phyloP scores from a whole-genome alignment of 164 flowering plant genomes.

The Stephania cephalantha region DNA sequence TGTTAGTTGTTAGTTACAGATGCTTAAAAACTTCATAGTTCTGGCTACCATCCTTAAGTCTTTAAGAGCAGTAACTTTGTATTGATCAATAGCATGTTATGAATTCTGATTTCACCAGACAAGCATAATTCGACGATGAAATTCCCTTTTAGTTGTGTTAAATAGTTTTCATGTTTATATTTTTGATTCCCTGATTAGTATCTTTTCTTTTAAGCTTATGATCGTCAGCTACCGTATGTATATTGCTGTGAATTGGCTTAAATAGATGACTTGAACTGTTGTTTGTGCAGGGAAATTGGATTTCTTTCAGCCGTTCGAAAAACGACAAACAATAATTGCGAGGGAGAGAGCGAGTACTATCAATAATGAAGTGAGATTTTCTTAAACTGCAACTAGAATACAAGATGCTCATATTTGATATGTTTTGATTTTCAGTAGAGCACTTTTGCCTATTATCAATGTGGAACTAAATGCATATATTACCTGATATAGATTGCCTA shows the following conservation, averaged over 20 bases:
- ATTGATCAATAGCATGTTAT: neutral
- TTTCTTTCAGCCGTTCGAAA: neutral
- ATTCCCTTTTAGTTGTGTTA: neutral
- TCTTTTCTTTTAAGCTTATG: neutral
- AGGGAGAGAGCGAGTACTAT: neutral
- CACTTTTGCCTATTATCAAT: neutral
- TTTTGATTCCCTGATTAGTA: neutral
- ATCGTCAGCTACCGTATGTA: neutral
- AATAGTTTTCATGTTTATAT: neutral
- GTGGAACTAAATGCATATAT: slow-evolving; percentile 2
- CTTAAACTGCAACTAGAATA: neutral
- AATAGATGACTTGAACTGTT: neutral
- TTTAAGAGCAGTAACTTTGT: neutral
- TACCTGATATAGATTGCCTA: slow-evolving; percentile 72
- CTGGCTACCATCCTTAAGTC: neutral
- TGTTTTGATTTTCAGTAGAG: neutral
- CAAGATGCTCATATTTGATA: neutral
- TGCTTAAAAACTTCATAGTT: neutral
- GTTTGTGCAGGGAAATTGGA: neutral
- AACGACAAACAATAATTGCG: too few relatives aligned
- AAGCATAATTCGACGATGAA: neutral
- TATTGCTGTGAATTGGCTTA: neutral
- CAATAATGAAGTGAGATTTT: neutral
- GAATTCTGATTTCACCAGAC: neutral
- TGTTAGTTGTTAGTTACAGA: neutral